These are phyloP conservation scores for Aegilops tauschii DNA, from an alignment of 176 grass and related monocot genomes.

Conservation along the genomic window DNA sequence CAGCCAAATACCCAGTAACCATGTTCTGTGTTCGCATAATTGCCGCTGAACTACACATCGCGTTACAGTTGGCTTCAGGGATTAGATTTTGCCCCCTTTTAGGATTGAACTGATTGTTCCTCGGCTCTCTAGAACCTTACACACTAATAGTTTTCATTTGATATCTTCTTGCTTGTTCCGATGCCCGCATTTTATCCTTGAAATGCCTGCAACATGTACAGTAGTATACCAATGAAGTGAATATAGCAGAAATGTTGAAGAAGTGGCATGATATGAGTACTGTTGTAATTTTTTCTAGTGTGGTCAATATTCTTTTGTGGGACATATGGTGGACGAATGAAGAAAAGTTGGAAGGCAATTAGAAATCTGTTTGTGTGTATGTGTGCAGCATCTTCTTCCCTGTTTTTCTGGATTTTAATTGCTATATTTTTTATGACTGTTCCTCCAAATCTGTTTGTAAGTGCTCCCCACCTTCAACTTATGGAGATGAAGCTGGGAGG, in stretches of 20 bases:
- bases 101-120: constrained; percentile 44
- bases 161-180: constrained; percentile 55
- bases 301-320: not conserved
- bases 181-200: constrained; percentile 58
- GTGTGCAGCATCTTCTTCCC: not conserved
- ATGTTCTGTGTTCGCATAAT: not conserved
- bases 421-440: not conserved
- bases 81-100: constrained; percentile 11
- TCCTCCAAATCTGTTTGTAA: not conserved
- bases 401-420: not conserved
- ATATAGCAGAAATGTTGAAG: not conserved
- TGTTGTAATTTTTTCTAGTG: not conserved
- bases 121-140: constrained; percentile 58
- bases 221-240: not conserved
- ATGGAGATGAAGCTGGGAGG: not conserved
- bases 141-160: constrained; percentile 71
- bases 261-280: not conserved
- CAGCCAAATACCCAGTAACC: not conserved
- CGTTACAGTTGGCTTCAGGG: not conserved
- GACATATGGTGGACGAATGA: not conserved
- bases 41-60: not conserved
- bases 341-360: not conserved
- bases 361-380: not conserved
- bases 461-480: not conserved
- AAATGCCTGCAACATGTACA: constrained; percentile 54